Evolutionary conservation across 1,284 basidiomycete genomes (phyloP).

Genomic region (Phylloporus sp.): DNA sequence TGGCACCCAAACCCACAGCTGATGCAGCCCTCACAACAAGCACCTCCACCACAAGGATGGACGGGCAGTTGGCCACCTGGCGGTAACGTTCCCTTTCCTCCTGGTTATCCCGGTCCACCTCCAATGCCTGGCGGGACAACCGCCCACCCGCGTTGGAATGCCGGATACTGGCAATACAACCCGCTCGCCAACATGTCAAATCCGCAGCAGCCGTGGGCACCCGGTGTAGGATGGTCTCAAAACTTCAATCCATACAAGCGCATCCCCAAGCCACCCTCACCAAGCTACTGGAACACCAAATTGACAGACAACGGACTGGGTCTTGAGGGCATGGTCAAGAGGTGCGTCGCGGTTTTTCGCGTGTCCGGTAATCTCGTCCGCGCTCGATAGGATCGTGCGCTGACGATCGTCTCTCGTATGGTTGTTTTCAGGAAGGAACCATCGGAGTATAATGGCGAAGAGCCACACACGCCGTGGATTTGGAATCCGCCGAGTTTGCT

Average conservation of each 20-base stretch:
- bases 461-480: slow-evolving; percentile 48
- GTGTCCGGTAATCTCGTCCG: background rate
- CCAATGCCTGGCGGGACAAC: slow-evolving; percentile 25
- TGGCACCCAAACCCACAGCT: slow-evolving; percentile 39
- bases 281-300: slow-evolving; percentile 61
- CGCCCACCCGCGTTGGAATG: slow-evolving; percentile 31
- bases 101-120: slow-evolving; percentile 39
- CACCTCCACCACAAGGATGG: slow-evolving; percentile 35
- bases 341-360: slow-evolving; percentile 46
- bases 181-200: slow-evolving; percentile 32
- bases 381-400: slow-evolving; percentile 4
- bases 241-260: slow-evolving; percentile 66
- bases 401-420: slow-evolving; percentile 14
- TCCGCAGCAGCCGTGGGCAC: slow-evolving; percentile 35
- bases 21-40: slow-evolving; percentile 33
- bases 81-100: slow-evolving; percentile 33
- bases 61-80: slow-evolving; percentile 38
- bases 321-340: slow-evolving; percentile 62
- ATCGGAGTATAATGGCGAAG: slow-evolving; percentile 37
- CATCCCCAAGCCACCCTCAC: slow-evolving; percentile 56
- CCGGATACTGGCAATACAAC: slow-evolving; percentile 39
- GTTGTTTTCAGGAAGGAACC: slow-evolving; percentile 38
- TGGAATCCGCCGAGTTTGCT: slow-evolving; percentile 45
- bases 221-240: slow-evolving; percentile 34
- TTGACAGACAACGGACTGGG: slow-evolving; percentile 66